Evolutionary conservation across 2,329 filamentous ascomycete genomes (phyloP), one percentile per base, ranked within the genome.

Genomic region (Epichloe gansuensis): DNA sequence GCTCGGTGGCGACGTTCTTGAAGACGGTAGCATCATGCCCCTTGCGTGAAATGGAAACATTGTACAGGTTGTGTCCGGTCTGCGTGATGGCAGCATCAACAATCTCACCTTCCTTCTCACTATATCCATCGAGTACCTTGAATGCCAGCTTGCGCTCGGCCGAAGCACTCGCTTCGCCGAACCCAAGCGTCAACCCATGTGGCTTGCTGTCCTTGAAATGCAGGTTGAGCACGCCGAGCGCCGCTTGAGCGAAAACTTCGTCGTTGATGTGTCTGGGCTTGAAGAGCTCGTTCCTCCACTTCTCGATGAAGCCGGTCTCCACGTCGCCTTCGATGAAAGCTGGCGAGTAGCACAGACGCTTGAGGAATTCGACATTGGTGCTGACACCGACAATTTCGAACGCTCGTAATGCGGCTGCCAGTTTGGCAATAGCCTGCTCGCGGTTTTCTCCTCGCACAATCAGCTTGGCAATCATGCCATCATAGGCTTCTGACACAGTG

Each of bases 401-500:
- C 47, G 88, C 78, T 57, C 88, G 84, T 11, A 98, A 73, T 0
- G 93, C 90, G 4, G 83, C 74, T 39, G 82, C 81, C 54, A 98
- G 75, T 66, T 88, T 94, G 53, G 87, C 82, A 48, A 98, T 84
- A 3, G 90, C 88, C 27, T 86, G 84, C 64, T 85, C 79, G 54
- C 93, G 79, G 52, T 85, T 85, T 15, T 81, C 78, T 0, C 87
- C 93, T 53, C 87, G 81, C 5, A 97, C 89, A 60, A 98, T 98
- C 50, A 98, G 78, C 71, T 98, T 98, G 44, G 93, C 88, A 59
- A 98, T 95, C 93, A 98, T 98, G 31, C 93, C 93, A 60, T 98
- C 93, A 67, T 98, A 98, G 51, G 93, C 87, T 53, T 91, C 88
- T 0, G 90, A 94, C 3, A 98, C 87, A 56, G 89, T 88, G 64